phyloP scores from a whole-genome alignment of 148 eudicot genomes.

The Nyssa sinensis region DNA sequence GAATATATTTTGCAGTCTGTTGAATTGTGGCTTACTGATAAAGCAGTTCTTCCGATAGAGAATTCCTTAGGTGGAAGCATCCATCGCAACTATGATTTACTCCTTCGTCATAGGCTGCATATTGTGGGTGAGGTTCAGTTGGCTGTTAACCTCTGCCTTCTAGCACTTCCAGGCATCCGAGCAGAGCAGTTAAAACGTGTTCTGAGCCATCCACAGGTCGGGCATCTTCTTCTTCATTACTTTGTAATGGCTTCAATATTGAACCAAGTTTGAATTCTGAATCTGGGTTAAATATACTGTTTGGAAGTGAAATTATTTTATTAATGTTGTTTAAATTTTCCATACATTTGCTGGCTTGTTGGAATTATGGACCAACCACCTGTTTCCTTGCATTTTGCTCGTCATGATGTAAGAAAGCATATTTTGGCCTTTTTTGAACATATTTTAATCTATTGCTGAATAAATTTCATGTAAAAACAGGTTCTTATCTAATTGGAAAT shows the following conservation, averaged over 20 bases:
- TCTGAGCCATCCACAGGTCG: constrained; percentile 61
- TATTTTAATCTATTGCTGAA: neutral
- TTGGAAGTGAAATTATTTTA: neutral
- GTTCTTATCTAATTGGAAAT: neutral
- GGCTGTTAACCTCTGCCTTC: constrained; percentile 48
- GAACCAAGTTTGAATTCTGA: no score
- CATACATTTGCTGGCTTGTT: neutral
- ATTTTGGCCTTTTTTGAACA: no score
- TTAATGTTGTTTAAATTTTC: neutral
- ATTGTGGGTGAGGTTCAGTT: constrained; percentile 63
- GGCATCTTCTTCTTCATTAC: no score
- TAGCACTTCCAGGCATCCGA: constrained; percentile 48
- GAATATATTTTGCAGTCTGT: constrained; percentile 34
- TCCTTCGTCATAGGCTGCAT: constrained; percentile 51
- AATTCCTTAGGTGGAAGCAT: constrained; percentile 60
- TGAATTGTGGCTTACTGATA: constrained; percentile 54
- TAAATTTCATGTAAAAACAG: neutral
- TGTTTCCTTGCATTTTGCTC: neutral
- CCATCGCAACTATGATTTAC: constrained; percentile 56
- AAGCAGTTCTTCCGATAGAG: constrained; percentile 62
- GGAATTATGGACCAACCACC: neutral
- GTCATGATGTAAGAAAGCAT: neutral
- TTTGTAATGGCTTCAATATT: no score
- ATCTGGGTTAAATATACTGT: neutral
- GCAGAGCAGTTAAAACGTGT: constrained; percentile 38